These are phyloP conservation scores for Saitozyma sp. DNA, from an alignment of 768 basidiomycete genomes.

Conservation along the genomic window DNA sequence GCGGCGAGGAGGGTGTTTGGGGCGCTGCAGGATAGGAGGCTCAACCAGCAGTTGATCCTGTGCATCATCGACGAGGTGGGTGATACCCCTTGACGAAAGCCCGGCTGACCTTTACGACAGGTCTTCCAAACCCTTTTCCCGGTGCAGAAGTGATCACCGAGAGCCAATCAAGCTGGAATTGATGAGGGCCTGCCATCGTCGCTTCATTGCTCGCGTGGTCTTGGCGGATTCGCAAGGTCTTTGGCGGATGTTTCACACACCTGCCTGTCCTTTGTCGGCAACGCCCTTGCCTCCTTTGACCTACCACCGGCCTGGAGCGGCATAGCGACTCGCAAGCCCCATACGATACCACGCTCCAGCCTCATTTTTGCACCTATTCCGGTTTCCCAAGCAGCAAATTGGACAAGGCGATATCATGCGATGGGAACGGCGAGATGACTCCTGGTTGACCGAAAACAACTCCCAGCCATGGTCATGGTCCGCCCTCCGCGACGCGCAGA, in stretches of 20 bases:
- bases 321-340: not conserved
- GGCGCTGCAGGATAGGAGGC: constrained; percentile 86
- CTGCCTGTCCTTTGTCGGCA: not conserved
- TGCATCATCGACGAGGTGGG: constrained; percentile 83
- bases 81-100: not conserved
- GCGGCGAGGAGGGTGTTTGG: constrained; percentile 91
- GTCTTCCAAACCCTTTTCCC: constrained; percentile 28
- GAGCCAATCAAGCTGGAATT: constrained; percentile 1
- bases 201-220: too few relatives aligned
- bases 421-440: not conserved
- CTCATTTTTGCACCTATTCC: not conserved
- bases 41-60: constrained; percentile 90
- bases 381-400: constrained; percentile 1
- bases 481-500: constrained; percentile 1
- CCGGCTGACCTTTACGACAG: not conserved
- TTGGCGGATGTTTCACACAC: not conserved
- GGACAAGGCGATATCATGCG: not conserved
- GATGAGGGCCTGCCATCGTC: not conserved
- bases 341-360: not conserved
- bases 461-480: not conserved
- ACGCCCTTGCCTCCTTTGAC: not conserved
- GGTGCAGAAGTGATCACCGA: not conserved
- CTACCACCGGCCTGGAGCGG: not conserved
- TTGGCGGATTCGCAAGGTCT: too few relatives aligned
- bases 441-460: not conserved